Evolutionary conservation across 331 rosid genomes (phyloP).

Genomic region (Malus hybrid): DNA sequence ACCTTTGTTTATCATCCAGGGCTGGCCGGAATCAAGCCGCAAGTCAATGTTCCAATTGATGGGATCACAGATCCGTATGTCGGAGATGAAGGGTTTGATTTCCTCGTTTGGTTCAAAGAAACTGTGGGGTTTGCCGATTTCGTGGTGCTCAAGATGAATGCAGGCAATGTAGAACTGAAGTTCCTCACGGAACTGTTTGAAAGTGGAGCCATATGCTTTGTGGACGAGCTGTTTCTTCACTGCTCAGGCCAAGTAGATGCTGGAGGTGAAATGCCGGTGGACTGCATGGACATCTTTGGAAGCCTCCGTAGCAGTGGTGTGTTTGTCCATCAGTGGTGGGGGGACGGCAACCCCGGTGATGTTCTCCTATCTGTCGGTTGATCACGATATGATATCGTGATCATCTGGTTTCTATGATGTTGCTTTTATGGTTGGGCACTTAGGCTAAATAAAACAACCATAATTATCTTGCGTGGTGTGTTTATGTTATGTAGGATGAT

Average conservation of each 20-base stretch:
- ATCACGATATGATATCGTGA: conserved; percentile 18
- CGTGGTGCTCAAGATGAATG: conserved; percentile 89
- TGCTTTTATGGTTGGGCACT: conserved; percentile 67
- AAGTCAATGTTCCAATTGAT: not conserved
- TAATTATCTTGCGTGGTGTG: conserved; percentile 5
- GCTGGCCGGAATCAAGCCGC: conserved; percentile 40
- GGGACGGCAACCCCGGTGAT: conserved; percentile 27
- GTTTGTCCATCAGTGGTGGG: conserved; percentile 95
- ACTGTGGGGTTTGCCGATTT: conserved; percentile 66
- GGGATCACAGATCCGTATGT: conserved; percentile 43
- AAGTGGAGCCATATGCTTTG: conserved; percentile 75
- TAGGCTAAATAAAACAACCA: conserved; percentile 56
- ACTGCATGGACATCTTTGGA: conserved; percentile 51
- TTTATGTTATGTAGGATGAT: not conserved
- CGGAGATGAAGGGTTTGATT: conserved; percentile 69
- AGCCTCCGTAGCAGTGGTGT: conserved; percentile 75
- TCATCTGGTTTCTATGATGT: conserved; percentile 11
- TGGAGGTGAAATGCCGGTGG: conserved; percentile 26
- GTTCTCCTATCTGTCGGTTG: conserved; percentile 6
- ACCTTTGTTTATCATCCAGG: conserved; percentile 96
- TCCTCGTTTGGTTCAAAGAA: conserved; percentile 84
- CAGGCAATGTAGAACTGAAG: conserved; percentile 60
- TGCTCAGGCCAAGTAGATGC: conserved; percentile 38
- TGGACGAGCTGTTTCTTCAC: conserved; percentile 72
- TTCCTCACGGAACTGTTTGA: conserved; percentile 68